Percentiles rank a stretch among this genome's conserved stretches.
These are phyloP conservation scores for Chimonanthus praecox DNA, from an alignment of 164 flowering plant genomes.

Conservation along the genomic window DNA sequence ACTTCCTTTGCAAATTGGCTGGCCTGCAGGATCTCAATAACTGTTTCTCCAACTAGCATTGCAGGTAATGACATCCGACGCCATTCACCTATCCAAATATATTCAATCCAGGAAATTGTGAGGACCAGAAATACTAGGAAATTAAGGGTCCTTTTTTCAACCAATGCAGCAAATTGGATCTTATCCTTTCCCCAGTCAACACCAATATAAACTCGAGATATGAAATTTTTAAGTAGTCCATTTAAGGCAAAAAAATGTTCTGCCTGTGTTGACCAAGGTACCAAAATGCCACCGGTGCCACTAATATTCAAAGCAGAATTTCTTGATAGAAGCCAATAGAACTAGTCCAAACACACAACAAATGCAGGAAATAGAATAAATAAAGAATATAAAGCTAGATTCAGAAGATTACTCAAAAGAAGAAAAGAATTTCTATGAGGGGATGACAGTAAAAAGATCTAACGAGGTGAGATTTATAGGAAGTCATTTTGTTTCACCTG, in stretches of 20 bases:
- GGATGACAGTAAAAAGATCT: too few species aligned
- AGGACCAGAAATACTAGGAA: background rate
- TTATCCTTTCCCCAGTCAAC: too few species aligned
- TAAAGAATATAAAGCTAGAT: background rate
- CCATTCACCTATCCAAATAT: slow-evolving; percentile 64
- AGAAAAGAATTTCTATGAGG: too few species aligned
- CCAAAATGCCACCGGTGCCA: too few species aligned
- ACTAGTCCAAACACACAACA: background rate
- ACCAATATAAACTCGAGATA: too few species aligned
- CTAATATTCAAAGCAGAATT: too few species aligned
- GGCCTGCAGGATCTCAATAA: slow-evolving; percentile 78
- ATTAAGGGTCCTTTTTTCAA: background rate
- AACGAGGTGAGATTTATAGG: too few species aligned
- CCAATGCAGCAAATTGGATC: too few species aligned
- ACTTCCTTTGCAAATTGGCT: slow-evolving; percentile 68
- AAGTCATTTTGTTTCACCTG: slow-evolving; percentile 16
- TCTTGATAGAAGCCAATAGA: too few species aligned
- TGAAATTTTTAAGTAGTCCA: too few species aligned
- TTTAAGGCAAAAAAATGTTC: too few species aligned
- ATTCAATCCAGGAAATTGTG: background rate
- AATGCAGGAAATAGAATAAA: background rate
- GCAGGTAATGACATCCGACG: slow-evolving; percentile 87
- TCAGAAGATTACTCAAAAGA: background rate
- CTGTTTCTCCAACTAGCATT: slow-evolving; percentile 87
- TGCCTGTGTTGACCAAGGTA: too few species aligned